Conservation (phyloP, 73 alveolate species). For the Paramecium bursaria region DNA sequence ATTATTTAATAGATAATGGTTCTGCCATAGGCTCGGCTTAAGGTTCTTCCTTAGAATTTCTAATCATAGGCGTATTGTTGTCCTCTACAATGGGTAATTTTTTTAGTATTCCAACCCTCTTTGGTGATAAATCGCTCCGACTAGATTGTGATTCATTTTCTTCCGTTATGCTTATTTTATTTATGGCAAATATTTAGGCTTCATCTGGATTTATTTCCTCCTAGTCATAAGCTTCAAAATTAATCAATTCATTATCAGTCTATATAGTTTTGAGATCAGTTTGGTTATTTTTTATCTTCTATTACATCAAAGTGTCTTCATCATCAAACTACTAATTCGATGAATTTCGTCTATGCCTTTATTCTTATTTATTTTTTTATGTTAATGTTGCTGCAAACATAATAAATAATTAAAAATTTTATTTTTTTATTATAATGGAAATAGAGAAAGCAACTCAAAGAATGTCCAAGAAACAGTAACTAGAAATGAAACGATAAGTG, state of each 20-base stretch:
- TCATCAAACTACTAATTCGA: constrained; percentile 42
- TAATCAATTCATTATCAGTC: constrained; percentile 43
- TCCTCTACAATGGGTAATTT: constrained; percentile 7
- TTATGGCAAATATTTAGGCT: not conserved
- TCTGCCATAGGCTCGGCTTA: constrained; percentile 50
- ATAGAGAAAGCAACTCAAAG: not conserved
- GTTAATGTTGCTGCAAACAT: constrained; percentile 40
- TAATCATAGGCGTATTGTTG: not conserved
- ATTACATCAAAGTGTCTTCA: constrained; percentile 31
- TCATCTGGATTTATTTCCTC: constrained; percentile 8
- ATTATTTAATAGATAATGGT: no score
- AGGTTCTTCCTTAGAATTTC: constrained; percentile 38
- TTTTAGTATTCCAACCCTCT: not conserved
- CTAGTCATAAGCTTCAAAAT: constrained; percentile 6
- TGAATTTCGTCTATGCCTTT: constrained; percentile 7
- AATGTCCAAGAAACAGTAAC: constrained; percentile 37
- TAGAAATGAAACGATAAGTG: constrained; percentile 37
- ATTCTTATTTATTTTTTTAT: constrained; percentile 18
- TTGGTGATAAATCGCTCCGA: constrained; percentile 19
- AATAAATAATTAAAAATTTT: no score
- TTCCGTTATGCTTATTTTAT: constrained; percentile 19
- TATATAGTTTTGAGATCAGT: not conserved
- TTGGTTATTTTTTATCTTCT: constrained; percentile 8
- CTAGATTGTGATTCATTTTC: constrained; percentile 50
- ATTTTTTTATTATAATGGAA: no score